Base-by-base conservation (phyloP, 1,284 basidiomycete genomes). In the Phylloporus sp. region DNA sequence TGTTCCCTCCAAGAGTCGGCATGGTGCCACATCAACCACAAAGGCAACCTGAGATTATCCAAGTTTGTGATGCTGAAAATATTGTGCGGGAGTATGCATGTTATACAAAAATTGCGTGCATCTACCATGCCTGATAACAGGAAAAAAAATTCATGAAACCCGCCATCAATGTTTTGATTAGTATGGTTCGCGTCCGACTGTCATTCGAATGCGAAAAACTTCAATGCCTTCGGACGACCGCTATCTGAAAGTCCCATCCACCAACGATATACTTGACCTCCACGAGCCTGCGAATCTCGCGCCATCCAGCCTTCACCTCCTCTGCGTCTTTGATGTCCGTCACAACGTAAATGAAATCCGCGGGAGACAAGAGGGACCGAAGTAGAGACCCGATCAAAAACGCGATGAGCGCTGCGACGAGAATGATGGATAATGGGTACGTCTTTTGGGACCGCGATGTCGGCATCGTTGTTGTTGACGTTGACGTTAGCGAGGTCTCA, bases 381-480 rank as follows among this genome's bases (percentile, higher is more conserved):
- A 97, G 78, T 56, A 99, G 81, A 17, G 94, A 96, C 42, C 97
- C 97, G 66, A 98, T 82, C 67, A 99, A 80, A 77, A 98, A 96
- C 42, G 93, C 92, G 66, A 97, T 92, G 66, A 98, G 76, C 52
- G 90, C 94, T 22, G 92, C 86, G 62, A 96, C 80, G 66, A 98
- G 74, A 60, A 97, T 77, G 49, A 85, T 87, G 58, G 88, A 87
- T 67, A 90, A 68, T 54, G 84, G 77, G 69, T 81, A 86, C 53
- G 58, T 68, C 51, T 65, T 65, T 4, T 65, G 51, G 59, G 61
- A 31, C 31, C 56, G 53, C 32, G 60, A 50, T 53, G 62, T 17
- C 17, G 53, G 15, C 17, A 53, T 37, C 3, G 61, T 40, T 20
- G 60, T 50, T 6, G 56, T 56, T 17, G 22, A 34, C 34, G 61